Evolutionary conservation across 352 stramenopile genomes (phyloP), one percentile per base, ranked within the genome.

Genomic region (Phytophthora quininea): DNA sequence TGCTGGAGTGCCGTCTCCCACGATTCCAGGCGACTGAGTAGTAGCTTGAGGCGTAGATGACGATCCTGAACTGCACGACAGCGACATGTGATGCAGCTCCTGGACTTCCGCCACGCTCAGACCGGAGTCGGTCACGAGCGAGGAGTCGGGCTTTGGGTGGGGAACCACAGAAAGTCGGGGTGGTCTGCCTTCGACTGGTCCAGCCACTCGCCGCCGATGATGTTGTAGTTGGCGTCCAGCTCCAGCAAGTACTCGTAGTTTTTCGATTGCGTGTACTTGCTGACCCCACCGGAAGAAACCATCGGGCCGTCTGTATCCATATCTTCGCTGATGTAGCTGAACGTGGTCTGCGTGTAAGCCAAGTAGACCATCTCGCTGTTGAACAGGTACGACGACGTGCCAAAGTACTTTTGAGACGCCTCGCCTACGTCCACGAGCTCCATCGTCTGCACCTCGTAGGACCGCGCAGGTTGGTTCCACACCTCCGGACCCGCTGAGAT

Each of bases 231-330:
- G 40, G 37, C 47, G 42, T 81, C 73, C 7, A 81, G 58, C 54
- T 81, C 73, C 40, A 81, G 47, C 40, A 81, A 58, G 42, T 81
- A 81, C 54, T 71, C 68, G 62, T 81, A 81, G 55, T 69, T 54
- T 3, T 52, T 64, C n/a, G 58, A 56, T 14, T 27, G 51, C 1
- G 67, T 76, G 55, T 64, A 76, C 30, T 12, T 32, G n/a, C 59
- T 43, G 10, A 80, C 61, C 12, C 59, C 46, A 4, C 68, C 62
- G 1, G 58, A 54, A 1, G 68, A 76, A 27, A 74, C 66, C 2
- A 71, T 46, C 29, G 60, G 55, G 19, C 57, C 64, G 58, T 72
- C 61, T 6, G 46, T 19, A 33, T 73, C 69, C 19, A 24, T 24
- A n/a, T 64, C 58, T 49, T 73, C 73, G 15, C 45, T 52, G 43